Conservation (phyloP, 2,329 filamentous ascomycete genomes). For the Pezicula carpinea region DNA sequence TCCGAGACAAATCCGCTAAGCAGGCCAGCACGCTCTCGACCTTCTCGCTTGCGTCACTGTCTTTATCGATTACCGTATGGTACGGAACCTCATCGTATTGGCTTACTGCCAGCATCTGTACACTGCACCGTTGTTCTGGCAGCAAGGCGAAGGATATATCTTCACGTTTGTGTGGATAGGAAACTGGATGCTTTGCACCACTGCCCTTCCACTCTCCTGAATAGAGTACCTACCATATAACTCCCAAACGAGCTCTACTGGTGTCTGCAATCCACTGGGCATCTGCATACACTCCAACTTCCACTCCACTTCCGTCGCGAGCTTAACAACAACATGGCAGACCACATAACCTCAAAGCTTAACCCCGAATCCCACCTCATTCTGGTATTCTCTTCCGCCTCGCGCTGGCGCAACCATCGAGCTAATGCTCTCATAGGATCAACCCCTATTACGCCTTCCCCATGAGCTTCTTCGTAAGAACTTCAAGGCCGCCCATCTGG, state of each 20-base stretch:
- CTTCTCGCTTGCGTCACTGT: neutral
- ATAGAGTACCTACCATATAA: too few species aligned
- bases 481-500: slow-evolving; percentile 79
- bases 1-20: too few species aligned
- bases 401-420: slow-evolving; percentile 5
- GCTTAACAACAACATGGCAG: slow-evolving; percentile 42
- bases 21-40: too few species aligned
- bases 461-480: slow-evolving; percentile 92
- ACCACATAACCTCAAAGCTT: slow-evolving; percentile 60
- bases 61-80: neutral
- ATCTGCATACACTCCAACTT: neutral
- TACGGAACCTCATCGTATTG: too few species aligned
- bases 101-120: too few species aligned
- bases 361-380: slow-evolving; percentile 73
- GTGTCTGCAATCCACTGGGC: neutral
- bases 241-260: neutral
- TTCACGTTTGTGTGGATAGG: too few species aligned
- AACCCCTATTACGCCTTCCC: slow-evolving; percentile 87
- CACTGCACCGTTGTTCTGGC: too few species aligned
- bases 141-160: too few species aligned
- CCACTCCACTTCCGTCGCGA: neutral
- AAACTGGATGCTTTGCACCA: too few species aligned
- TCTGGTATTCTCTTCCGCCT: slow-evolving; percentile 44
- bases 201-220: too few species aligned
- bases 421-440: slow-evolving; percentile 57